These are phyloP conservation scores for Boletus semigastroideus DNA, from an alignment of 1,284 basidiomycete species.

Conservation along the genomic window DNA sequence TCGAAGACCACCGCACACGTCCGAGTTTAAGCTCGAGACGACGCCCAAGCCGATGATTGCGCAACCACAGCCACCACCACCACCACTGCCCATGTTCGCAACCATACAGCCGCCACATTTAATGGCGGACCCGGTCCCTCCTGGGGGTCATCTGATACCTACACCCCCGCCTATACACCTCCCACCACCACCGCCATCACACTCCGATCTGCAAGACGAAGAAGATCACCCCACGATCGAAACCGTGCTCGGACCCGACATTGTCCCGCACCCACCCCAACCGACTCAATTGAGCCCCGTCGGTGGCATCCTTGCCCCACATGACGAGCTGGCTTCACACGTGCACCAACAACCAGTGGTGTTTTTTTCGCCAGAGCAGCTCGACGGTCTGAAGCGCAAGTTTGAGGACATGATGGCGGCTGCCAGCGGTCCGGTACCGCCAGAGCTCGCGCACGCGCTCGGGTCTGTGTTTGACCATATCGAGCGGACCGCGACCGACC, in stretches of 20 bases:
- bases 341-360: slow-evolving; percentile 24
- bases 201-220: slow-evolving; percentile 13
- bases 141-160: slow-evolving; percentile 10
- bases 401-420: slow-evolving; percentile 34
- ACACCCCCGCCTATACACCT: slow-evolving; percentile 9
- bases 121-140: slow-evolving; percentile 20
- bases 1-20: slow-evolving; percentile 33
- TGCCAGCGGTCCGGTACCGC: slow-evolving; percentile 31
- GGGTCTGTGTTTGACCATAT: slow-evolving; percentile 37
- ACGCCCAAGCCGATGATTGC: slow-evolving; percentile 21
- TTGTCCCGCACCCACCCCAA: slow-evolving; percentile 20
- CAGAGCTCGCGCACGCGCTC: slow-evolving; percentile 31
- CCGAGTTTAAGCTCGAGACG: slow-evolving; percentile 33
- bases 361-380: slow-evolving; percentile 33
- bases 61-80: slow-evolving; percentile 18
- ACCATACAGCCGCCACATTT: slow-evolving; percentile 26
- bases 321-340: background rate
- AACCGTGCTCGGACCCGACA: slow-evolving; percentile 15
- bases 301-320: background rate
- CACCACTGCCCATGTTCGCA: slow-evolving; percentile 26
- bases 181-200: slow-evolving; percentile 1
- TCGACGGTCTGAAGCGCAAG: slow-evolving; percentile 31
- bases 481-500: slow-evolving; percentile 28
- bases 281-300: slow-evolving; percentile 16
- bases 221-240: slow-evolving; percentile 17